These are phyloP conservation scores for Kodamaea restingae DNA, from an alignment of 805 yeast genomes.

Conservation along the genomic window DNA sequence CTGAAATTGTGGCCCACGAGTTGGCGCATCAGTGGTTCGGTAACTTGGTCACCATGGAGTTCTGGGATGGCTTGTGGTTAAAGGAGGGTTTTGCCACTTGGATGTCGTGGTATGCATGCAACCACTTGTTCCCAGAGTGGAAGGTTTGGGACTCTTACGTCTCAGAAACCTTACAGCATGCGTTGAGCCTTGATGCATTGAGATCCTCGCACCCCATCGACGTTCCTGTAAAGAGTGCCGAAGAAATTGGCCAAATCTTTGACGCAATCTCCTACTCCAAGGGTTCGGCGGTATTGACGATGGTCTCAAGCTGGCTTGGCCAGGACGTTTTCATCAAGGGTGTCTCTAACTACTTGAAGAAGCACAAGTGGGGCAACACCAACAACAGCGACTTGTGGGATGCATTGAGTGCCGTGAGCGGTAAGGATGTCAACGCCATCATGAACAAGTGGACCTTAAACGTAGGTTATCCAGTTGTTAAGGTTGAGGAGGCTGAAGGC, in stretches of 20 bases:
- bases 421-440: conserved; percentile 64
- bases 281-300: conserved; percentile 74
- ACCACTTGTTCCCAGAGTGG: conserved; percentile 77
- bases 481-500: conserved; percentile 53
- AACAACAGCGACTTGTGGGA: conserved; percentile 75
- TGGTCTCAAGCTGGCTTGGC: conserved; percentile 78
- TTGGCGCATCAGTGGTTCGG: conserved; percentile 94
- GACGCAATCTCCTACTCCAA: conserved; percentile 81
- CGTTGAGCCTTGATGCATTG: conserved; percentile 70
- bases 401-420: conserved; percentile 64
- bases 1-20: conserved; percentile 85
- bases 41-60: conserved; percentile 84
- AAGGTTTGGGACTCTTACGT: conserved; percentile 84
- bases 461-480: conserved; percentile 72
- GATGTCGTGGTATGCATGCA: conserved; percentile 86
- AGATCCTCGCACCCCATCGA: conserved; percentile 85
- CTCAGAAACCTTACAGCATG: conserved; percentile 68
- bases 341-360: conserved; percentile 71
- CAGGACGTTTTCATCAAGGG: conserved; percentile 74
- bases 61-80: conserved; percentile 90
- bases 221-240: conserved; percentile 75
- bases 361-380: conserved; percentile 76
- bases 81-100: conserved; percentile 90
- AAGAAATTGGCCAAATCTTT: conserved; percentile 78
- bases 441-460: conserved; percentile 81